Percentiles rank a stretch among this genome's conserved stretches.
Conservation (phyloP, 345 rosid genomes). For the Aethionema arabicum region DNA sequence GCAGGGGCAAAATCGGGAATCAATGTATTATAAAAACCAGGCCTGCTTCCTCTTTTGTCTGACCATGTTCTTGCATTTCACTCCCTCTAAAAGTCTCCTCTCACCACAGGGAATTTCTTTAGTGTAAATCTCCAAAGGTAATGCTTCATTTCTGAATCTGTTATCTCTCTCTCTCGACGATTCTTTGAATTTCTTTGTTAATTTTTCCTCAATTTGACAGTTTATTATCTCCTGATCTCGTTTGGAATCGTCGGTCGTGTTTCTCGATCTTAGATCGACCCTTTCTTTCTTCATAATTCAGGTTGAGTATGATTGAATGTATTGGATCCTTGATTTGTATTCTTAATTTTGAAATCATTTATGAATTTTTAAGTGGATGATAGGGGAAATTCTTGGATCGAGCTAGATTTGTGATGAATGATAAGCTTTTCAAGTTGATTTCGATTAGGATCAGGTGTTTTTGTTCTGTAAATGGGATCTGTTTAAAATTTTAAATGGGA, state of each 20-base stretch:
- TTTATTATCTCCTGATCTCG: not conserved
- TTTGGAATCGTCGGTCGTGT: not conserved
- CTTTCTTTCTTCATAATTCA: conserved; percentile 4
- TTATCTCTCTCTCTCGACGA: not conserved
- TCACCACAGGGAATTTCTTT: not conserved
- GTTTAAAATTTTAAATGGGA: not conserved
- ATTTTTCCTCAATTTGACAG: not conserved
- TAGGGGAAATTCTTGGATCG: not conserved
- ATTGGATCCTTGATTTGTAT: not conserved
- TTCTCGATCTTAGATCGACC: conserved; percentile 15
- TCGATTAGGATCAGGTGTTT: too few species aligned
- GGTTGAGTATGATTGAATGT: not conserved
- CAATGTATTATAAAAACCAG: not conserved
- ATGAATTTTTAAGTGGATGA: too few species aligned
- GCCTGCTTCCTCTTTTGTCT: not conserved
- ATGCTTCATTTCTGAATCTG: not conserved
- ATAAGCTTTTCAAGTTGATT: too few species aligned
- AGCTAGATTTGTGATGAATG: conserved; percentile 1
- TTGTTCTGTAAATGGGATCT: not conserved
- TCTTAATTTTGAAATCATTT: not conserved
- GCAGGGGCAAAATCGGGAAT: conserved; percentile 25
- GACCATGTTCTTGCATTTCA: conserved; percentile 22
- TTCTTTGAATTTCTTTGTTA: not conserved
- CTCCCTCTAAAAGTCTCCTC: conserved; percentile 13
- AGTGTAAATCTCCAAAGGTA: conserved; percentile 18